phyloP scores from a whole-genome alignment of 2,329 filamentous ascomycete species.

The Venturiaceae sp. region DNA sequence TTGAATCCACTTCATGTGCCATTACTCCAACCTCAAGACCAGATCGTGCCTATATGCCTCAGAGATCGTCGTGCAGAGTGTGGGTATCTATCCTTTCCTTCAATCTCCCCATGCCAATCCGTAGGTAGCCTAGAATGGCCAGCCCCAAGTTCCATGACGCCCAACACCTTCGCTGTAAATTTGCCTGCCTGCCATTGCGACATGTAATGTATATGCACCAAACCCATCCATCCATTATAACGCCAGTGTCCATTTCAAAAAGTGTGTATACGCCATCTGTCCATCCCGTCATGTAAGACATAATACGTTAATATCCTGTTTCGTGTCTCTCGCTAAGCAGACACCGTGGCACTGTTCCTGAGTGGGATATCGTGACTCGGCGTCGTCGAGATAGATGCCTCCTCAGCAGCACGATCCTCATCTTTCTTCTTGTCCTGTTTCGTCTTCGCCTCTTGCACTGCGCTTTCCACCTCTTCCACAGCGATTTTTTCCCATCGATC shows the following conservation, averaged over 20 bases:
- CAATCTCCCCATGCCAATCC: background rate
- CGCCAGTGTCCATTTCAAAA: too few species aligned
- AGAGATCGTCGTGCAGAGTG: background rate
- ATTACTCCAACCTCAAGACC: background rate
- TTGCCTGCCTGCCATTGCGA: background rate
- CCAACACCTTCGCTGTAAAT: background rate
- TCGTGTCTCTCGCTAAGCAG: background rate
- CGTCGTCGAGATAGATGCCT: background rate
- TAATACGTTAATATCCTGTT: background rate
- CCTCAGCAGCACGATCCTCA: too few species aligned
- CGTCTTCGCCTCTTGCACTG: slow-evolving; percentile 38
- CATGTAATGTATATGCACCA: background rate
- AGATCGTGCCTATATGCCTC: background rate
- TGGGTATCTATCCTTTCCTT: background rate
- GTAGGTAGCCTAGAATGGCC: too few species aligned
- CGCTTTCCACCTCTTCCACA: slow-evolving; percentile 66
- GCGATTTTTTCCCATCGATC: slow-evolving; percentile 69
- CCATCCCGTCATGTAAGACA: background rate
- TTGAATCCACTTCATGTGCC: background rate
- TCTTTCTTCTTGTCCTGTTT: background rate
- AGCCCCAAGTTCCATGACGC: too few species aligned
- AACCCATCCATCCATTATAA: background rate
- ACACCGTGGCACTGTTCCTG: background rate
- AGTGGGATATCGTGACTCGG: background rate
- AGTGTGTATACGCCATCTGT: background rate